Base-by-base conservation (phyloP, 2,329 filamentous ascomycete species). In the Ceratocystiopsis minuta region DNA sequence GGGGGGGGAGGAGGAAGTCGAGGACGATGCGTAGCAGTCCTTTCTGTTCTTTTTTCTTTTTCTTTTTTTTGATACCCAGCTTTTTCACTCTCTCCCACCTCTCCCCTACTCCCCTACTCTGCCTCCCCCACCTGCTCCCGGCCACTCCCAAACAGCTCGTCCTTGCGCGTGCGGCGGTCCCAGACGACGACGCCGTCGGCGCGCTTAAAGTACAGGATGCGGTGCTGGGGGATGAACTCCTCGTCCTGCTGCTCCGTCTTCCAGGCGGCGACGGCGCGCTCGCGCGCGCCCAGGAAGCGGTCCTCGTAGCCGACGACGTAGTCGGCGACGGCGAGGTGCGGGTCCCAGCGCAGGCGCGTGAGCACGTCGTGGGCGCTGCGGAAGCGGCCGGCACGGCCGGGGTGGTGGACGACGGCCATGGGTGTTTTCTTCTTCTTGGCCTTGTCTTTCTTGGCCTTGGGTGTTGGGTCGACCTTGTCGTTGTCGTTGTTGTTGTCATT, bases 191-290 rank as follows among this genome's bases (percentile, higher is more conserved):
- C 53, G 0, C 61, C 62, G 45, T 72, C 69, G 43, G 62, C 67
- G 52, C 55, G 64, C 54, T 66, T 72, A 51, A 78, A 78, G 53
- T 74, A 77, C 43, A 74, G 52, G 47, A 78, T 73, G 15, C 74
- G 62, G 51, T 78, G 73, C 55, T 77, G 70, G 7, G 75, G 75
- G 43, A 79, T 77, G 50, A 76, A 79, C 54, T 78, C 74, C 45
- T 78, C 72, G 48, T 78, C 68, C 31, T 73, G 76, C 55, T 71
- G 67, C 50, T 77, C 73, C 15, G 59, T 61, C 58, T 71, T 75
- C 74, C 74, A 78, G 28, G 61, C 57, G 40, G 65, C 66, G 6
- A 77, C 55, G 2, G 62, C 52, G 47, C 66, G 68, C 54, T 78
- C 73, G 48, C 61, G 63, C 3, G 64, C 60, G 1, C 70, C 72